Base-by-base conservation (phyloP, 31 red algal species). In the Porphyra umbilicalis region DNA sequence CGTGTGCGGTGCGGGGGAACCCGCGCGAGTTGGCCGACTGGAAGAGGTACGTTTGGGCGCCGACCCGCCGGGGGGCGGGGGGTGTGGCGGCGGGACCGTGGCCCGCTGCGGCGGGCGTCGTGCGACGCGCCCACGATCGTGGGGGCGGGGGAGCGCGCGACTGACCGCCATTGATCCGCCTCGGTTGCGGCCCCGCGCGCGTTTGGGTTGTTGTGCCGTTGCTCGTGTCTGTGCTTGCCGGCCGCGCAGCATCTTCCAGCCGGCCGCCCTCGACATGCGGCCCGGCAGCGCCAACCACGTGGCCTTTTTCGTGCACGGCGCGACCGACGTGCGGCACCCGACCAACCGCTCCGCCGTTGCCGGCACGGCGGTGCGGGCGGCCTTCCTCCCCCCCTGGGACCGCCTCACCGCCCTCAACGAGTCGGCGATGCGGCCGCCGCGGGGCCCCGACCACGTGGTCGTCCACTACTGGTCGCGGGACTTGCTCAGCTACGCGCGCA, bases 391-490 rank as follows among this genome's bases (percentile, higher is more conserved):
- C 6, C 57, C 57, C 4, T 71, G 57, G 57, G 57, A 18, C 25
- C 25, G 57, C 11, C 57, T 71, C 57, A 29, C 57, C 3, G 25
- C 25, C 11, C 57, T 71, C 57, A 71, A 71, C 57, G 57, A 71
- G 57, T 7, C 57, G 0, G 57, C 57, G 2, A 71, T 71, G 57
- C 2, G 10, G 57, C 57, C 57, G 25, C 57, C 57, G 25, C 18
- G 30, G 25, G 57, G 57, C 2, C 57, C 57, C 57, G 57, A 18
- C 57, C 57, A 71, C 25, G 13, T 4, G 0, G 44, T 90, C 14
- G 71, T 90, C 6, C 88, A 90, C 39, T 90, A 90, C 42, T 90
- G 88, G 88, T 85, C 83, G 71, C 25, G 82, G 44, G 83, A 85
- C 80, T 37, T 90, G 34, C 77, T 76, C n/a, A 81, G 34, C 36